Evolutionary conservation across 805 yeast genomes (phyloP), one percentile per base, ranked within the genome.

Genomic region (Ogataea ramenticola): DNA sequence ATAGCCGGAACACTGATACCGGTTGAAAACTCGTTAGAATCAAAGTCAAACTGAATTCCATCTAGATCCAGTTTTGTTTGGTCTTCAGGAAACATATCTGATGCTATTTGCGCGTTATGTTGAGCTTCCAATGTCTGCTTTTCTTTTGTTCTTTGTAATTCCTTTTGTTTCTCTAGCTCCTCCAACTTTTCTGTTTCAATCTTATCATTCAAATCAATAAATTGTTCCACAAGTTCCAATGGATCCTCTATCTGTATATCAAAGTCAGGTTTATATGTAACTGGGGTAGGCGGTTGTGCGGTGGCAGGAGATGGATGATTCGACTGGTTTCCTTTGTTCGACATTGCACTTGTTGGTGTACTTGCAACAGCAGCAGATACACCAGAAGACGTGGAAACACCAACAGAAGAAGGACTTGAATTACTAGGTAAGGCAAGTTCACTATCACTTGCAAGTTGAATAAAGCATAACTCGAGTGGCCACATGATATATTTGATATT

Each of bases 401-500:
- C 20, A 4, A 8, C 6, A 10, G 34, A 12, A n/a, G 33, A 19
- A 8, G 42, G 26, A 7, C 3, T 11, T 32, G 19, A 8, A n/a
- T 9, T 21, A 17, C 10, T 29, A 15, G 10, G 14, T 9, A 24
- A 4, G 11, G 29, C 36, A 19, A 32, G 22, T 68, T 39, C 44
- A 1, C 46, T 22, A 31, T 52, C 60, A 1, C 50, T 43, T 2
- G 61, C 75, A 43, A 71, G 64, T 54, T 85, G 93, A 4, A 77
- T 65, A 45, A 76, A 67, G 53, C 90, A 82, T 19, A 85, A 62
- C 39, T 74, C 76, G 53, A 82, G 62, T 0, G 95, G 95, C 95
- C 95, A 86, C 37, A 78, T 61, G 2, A 85, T 74, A 44, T 69
- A 77, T 53, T 80, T 80, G 24, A 67, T 68, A 50, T 72, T 76